Conservation (phyloP, 257 asterid genomes). For the Fraxinus cuspidata region DNA sequence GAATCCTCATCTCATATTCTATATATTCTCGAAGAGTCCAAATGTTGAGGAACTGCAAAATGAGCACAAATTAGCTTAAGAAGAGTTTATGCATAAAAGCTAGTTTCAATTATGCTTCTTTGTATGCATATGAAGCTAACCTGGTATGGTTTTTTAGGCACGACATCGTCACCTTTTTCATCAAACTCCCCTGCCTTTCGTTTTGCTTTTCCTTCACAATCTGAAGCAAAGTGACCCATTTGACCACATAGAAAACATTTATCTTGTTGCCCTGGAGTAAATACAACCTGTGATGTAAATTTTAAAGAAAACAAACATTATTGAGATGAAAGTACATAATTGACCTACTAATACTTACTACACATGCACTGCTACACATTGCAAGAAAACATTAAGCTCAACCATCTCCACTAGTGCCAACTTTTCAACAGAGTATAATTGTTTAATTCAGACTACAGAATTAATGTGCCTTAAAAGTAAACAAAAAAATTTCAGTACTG, state of each 20-base stretch:
- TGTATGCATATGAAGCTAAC: conserved; percentile 34
- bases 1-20: conserved; percentile 89
- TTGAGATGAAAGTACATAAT: conserved; percentile 11
- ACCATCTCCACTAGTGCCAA: not conserved
- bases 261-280: conserved; percentile 93
- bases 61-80: conserved; percentile 22
- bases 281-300: conserved; percentile 69
- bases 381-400: conserved; percentile 9
- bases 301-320: conserved; percentile 23
- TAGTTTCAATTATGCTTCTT: conserved; percentile 4
- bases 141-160: conserved; percentile 92
- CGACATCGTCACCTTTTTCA: conserved; percentile 80
- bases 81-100: conserved; percentile 14
- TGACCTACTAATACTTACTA: not conserved
- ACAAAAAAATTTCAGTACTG: not conserved
- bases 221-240: conserved; percentile 92
- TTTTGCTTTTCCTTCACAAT: conserved; percentile 92
- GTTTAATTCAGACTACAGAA: not conserved
- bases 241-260: conserved; percentile 97
- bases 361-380: conserved; percentile 7
- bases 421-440: not conserved
- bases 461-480: not conserved
- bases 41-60: conserved; percentile 81
- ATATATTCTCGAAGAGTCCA: conserved; percentile 97
- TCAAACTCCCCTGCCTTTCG: conserved; percentile 96